Evolutionary conservation across 2,329 filamentous ascomycete species (phyloP), one percentile per base, ranked within the genome.

Genomic region (Seiridium unicorne): DNA sequence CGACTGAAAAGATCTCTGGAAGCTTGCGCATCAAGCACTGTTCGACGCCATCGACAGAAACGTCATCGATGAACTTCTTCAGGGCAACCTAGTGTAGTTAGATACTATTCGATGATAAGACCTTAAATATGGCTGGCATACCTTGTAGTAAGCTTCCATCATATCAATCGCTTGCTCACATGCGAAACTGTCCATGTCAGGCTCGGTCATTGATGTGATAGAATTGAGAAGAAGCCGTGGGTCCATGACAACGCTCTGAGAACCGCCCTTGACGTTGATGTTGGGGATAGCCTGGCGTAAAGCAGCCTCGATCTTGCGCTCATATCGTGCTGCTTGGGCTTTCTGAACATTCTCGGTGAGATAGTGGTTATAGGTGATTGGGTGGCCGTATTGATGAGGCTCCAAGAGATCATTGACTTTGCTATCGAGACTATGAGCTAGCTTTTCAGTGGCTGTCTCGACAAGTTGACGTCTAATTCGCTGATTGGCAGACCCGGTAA

Each of bases 341-440:
- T 64, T 5, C 32, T 69, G 64, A 2, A 70, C 66, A 1, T 46
- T 60, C 3, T 61, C 46, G 1, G 66, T 67, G 3, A 70, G 62
- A 38, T 64, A 67, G 32, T 69, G 63, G 31, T 68, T 69, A 57
- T 69, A 70, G 2, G 67, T 70, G 60, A 70, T 70, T 5, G 67
- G 68, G 47, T 70, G 67, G 3, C 66, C 62, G 1, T 65, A 65
- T 2, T 67, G 34, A 44, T 70, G 68, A n/a, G 66, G 65, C 42
- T 65, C 57, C 42, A 70, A 38, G 5, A 70, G 57, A 36, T 69
- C 66, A 2, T 65, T 65, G 3, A 69, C 63, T 26, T 66, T 69
- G 9, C 51, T 40, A 44, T 68, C 66, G 3, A 69, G 57, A 18
- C 63, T 57, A 31, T 62, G 48, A 4, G 66, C 60, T 13, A 70